Evolutionary conservation across 208 protist genomes (phyloP).

Genomic region (Trypanosoma grayi): DNA sequence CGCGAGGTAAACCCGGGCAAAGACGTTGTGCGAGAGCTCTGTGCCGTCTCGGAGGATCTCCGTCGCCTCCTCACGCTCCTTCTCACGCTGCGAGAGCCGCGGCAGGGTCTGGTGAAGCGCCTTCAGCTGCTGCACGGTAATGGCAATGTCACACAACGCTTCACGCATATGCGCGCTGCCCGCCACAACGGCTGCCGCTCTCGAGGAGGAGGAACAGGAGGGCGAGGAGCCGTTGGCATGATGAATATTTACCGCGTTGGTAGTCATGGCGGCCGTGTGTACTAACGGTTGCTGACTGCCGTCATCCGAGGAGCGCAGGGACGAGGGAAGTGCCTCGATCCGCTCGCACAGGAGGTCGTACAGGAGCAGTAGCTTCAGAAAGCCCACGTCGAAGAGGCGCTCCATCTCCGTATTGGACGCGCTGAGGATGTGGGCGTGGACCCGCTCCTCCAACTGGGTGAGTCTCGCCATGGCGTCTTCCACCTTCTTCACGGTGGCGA

Average conservation of each 20-base stretch:
- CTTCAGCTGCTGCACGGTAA: conserved; percentile 24
- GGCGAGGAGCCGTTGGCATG: too few relatives aligned
- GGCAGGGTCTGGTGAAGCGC: conserved; percentile 11
- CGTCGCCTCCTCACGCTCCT: conserved; percentile 27
- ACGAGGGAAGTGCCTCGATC: conserved; percentile 34
- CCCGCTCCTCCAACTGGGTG: conserved; percentile 23
- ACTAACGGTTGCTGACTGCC: too few relatives aligned
- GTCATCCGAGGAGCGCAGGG: not conserved
- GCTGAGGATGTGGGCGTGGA: conserved; percentile 45
- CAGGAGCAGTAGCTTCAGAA: conserved; percentile 54
- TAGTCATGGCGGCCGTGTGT: too few relatives aligned
- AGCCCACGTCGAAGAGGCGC: conserved; percentile 55
- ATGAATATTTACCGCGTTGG: too few relatives aligned
- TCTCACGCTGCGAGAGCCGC: conserved; percentile 10
- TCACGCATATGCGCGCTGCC: conserved; percentile 13
- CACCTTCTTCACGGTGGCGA: conserved; percentile 44
- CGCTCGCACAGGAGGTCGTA: conserved; percentile 53
- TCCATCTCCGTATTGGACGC: conserved; percentile 55
- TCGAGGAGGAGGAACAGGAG: not conserved
- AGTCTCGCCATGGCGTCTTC: conserved; percentile 37
- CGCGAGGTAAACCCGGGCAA: conserved; percentile 19
- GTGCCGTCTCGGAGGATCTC: conserved; percentile 1
- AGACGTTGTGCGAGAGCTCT: conserved; percentile 15
- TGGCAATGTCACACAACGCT: conserved; percentile 10
- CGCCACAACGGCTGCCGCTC: not conserved